Evolutionary conservation across 2,329 filamentous ascomycete genomes (phyloP).

Genomic region (Claviceps maximensis): DNA sequence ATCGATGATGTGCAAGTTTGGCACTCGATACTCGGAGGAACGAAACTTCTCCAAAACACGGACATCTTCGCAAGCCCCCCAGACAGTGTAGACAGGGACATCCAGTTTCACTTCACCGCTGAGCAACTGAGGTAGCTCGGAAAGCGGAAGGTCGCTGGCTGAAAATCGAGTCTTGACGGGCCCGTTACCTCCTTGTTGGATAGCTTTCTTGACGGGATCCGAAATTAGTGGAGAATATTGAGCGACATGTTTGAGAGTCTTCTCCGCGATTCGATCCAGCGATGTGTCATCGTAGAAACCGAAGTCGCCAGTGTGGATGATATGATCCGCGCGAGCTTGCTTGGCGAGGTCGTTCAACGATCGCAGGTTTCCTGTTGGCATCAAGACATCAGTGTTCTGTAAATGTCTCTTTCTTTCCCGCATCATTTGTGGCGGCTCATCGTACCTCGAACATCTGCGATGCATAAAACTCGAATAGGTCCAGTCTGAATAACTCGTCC

Average conservation of each 20-base stretch:
- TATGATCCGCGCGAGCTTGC: conserved; percentile 88
- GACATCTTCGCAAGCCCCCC: conserved; percentile 98
- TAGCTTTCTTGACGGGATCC: conserved; percentile 59
- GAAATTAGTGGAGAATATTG: conserved; percentile 93
- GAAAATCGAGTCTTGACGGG: conserved; percentile 78
- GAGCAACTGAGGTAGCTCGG: conserved; percentile 80
- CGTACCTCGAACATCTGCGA: conserved; percentile 58
- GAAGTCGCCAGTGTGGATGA: conserved; percentile 97
- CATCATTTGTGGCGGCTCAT: not conserved
- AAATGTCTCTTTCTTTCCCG: not conserved
- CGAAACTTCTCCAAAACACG: conserved; percentile 94
- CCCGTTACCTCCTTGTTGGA: conserved; percentile 52
- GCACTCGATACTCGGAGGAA: conserved; percentile 94
- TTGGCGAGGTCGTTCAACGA: conserved; percentile 94
- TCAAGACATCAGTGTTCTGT: not conserved
- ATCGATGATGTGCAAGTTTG: conserved; percentile 95
- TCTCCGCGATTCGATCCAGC: conserved; percentile 92
- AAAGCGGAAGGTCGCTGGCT: conserved; percentile 73
- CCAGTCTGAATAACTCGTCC: conserved; percentile 53
- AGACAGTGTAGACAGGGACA: conserved; percentile 95
- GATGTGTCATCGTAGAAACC: conserved; percentile 97
- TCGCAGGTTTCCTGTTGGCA: conserved; percentile 71
- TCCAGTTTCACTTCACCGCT: conserved; percentile 83
- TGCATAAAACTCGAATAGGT: conserved; percentile 53
- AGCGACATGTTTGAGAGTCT: conserved; percentile 95